A percentile compares a stretch with the other conserved stretches of the same genome.
These are phyloP conservation scores for Poterioochromonas sp. DNA, from an alignment of 352 stramenopile genomes.

Conservation along the genomic window DNA sequence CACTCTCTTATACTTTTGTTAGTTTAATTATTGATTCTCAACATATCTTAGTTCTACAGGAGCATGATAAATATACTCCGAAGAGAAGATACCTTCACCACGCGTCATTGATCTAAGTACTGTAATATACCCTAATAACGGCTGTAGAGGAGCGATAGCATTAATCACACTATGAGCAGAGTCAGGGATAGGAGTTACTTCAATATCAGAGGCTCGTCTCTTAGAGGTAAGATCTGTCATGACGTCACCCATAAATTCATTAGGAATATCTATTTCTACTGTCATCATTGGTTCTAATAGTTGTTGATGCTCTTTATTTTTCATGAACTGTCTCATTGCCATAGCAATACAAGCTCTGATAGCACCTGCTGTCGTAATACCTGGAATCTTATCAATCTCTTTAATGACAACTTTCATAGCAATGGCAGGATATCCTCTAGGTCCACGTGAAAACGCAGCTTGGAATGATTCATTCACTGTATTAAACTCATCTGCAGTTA, in stretches of 20 bases:
- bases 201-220: slow-evolving; percentile 65
- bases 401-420: slow-evolving; percentile 68
- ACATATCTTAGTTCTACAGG: too few relatives aligned
- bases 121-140: slow-evolving; percentile 72
- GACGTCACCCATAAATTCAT: slow-evolving; percentile 72
- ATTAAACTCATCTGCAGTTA: slow-evolving; percentile 92
- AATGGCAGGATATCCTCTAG: slow-evolving; percentile 67
- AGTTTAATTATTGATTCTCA: too few relatives aligned
- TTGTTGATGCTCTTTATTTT: slow-evolving; percentile 20
- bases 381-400: slow-evolving; percentile 65
- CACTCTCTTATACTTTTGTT: too few relatives aligned
- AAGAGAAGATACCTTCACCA: slow-evolving; percentile 39
- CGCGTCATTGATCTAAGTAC: slow-evolving; percentile 43
- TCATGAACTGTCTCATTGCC: slow-evolving; percentile 5
- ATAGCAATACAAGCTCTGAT: slow-evolving; percentile 26
- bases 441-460: slow-evolving; percentile 50
- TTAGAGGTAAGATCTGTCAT: slow-evolving; percentile 57
- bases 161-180: slow-evolving; percentile 29
- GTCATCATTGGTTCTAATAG: slow-evolving; percentile 75
- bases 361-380: slow-evolving; percentile 59
- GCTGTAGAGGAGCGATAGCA: slow-evolving; percentile 60
- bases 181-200: slow-evolving; percentile 45
- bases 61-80: slow-evolving; percentile 35
- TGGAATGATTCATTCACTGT: slow-evolving; percentile 69
- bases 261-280: slow-evolving; percentile 62